Evolutionary conservation across 495 filamentous ascomycete species (phyloP).

Genomic region (Podospora fimiseda): DNA sequence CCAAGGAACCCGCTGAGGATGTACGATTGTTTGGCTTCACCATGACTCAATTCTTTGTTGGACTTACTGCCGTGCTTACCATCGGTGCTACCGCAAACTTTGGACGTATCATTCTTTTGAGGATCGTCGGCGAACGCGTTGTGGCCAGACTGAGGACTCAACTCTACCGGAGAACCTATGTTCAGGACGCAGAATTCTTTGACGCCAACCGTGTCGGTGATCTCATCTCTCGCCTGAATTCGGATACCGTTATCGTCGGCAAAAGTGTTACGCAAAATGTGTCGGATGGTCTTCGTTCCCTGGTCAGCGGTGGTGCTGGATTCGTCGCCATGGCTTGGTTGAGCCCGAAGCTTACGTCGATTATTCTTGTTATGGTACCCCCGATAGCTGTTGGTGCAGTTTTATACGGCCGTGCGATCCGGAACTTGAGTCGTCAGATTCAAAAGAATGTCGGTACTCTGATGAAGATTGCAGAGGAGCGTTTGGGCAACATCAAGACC

Average conservation of each 20-base stretch:
- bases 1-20: conserved; percentile 32
- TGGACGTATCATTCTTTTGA: conserved; percentile 82
- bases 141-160: conserved; percentile 83
- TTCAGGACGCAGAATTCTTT: conserved; percentile 97
- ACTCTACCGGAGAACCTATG: conserved; percentile 82
- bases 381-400: conserved; percentile 88
- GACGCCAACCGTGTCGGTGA: conserved; percentile 96
- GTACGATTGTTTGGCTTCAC: conserved; percentile 29
- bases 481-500: conserved; percentile 90
- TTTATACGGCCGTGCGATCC: conserved; percentile 79
- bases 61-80: conserved; percentile 32
- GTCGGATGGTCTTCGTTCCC: conserved; percentile 82
- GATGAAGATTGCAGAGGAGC: conserved; percentile 94
- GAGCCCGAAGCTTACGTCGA: conserved; percentile 80
- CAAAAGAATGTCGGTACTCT: conserved; percentile 87
- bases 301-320: conserved; percentile 83
- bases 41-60: conserved; percentile 32
- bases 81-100: conserved; percentile 66
- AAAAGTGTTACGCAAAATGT: conserved; percentile 98
- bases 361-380: conserved; percentile 80
- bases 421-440: conserved; percentile 81
- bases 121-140: conserved; percentile 93
- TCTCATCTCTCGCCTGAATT: conserved; percentile 87
- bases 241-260: conserved; percentile 93
- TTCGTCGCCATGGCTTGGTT: conserved; percentile 89